phyloP scores from a whole-genome alignment of 495 filamentous ascomycete species.

The Penicillium atrosanguineum region DNA sequence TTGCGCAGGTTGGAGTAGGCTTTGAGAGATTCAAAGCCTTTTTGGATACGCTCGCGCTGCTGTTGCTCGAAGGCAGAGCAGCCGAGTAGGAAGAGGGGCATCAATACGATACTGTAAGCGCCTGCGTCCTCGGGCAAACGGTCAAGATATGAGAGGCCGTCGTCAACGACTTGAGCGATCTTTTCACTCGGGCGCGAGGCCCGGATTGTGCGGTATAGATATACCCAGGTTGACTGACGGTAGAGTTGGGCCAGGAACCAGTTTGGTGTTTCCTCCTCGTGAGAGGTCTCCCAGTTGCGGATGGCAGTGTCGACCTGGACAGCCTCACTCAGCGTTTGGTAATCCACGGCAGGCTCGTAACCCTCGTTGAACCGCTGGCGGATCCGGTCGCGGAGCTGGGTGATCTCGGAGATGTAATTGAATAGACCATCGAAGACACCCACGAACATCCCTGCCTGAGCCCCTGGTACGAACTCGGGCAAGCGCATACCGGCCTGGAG shows the following conservation, averaged over 20 bases:
- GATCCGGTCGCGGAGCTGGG: constrained; percentile 73
- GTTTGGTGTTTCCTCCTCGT: constrained; percentile 67
- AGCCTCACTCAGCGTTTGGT: constrained; percentile 68
- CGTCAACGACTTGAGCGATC: constrained; percentile 72
- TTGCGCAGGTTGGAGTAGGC: constrained; percentile 80
- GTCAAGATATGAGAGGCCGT: constrained; percentile 65
- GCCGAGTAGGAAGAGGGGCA: constrained; percentile 85
- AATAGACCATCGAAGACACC: constrained; percentile 89
- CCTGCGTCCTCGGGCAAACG: constrained; percentile 59
- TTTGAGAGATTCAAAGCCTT: constrained; percentile 66
- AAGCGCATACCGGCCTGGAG: constrained; percentile 62
- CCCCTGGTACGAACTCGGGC: constrained; percentile 70
- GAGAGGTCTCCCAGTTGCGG: constrained; percentile 69
- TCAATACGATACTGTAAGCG: constrained; percentile 78
- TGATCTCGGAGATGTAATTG: constrained; percentile 75
- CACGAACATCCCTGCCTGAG: constrained; percentile 68
- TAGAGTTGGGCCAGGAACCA: constrained; percentile 79
- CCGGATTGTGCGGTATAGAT: constrained; percentile 80
- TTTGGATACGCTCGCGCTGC: constrained; percentile 68
- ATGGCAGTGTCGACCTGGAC: constrained; percentile 76
- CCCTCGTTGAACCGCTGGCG: constrained; percentile 61
- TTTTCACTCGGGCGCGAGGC: constrained; percentile 67
- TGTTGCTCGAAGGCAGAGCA: constrained; percentile 71
- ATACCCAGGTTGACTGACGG: constrained; percentile 88
- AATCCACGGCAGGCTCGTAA: constrained; percentile 71